These are phyloP conservation scores for Yamadazyma phyllophila DNA, from an alignment of 805 yeast genomes.

Conservation along the genomic window DNA sequence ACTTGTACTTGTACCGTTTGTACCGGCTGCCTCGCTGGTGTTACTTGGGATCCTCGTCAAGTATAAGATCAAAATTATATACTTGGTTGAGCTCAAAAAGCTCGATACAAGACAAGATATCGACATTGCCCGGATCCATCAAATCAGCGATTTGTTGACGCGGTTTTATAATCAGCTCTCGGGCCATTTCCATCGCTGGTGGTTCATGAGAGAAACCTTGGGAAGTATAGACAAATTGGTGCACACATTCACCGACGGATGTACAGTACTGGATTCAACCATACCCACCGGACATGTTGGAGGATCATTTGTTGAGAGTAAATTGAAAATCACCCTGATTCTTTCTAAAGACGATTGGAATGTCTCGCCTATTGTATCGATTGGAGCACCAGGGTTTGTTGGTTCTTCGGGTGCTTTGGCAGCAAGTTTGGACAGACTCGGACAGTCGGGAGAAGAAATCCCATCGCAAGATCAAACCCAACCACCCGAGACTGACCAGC, in stretches of 20 bases:
- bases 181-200: slow-evolving; percentile 12
- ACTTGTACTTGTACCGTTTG: slow-evolving; percentile 10
- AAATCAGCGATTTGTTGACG: background rate
- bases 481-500: background rate
- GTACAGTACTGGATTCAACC: background rate
- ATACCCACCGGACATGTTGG: background rate
- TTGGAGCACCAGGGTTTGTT: background rate
- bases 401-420: background rate
- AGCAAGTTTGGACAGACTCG: background rate
- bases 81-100: slow-evolving; percentile 8
- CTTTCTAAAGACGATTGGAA: background rate
- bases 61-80: slow-evolving; percentile 12
- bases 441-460: background rate
- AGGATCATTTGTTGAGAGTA: slow-evolving; percentile 1
- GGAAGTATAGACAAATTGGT: background rate
- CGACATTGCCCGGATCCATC: background rate
- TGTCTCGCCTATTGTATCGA: background rate
- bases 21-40: slow-evolving; percentile 9
- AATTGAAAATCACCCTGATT: slow-evolving; percentile 4
- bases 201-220: slow-evolving; percentile 12
- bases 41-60: slow-evolving; percentile 7
- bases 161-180: background rate
- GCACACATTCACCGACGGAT: background rate
- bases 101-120: slow-evolving; percentile 7
- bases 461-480: background rate